Conservation (phyloP, 495 filamentous ascomycete genomes). For the Aspergillus asperescens region DNA sequence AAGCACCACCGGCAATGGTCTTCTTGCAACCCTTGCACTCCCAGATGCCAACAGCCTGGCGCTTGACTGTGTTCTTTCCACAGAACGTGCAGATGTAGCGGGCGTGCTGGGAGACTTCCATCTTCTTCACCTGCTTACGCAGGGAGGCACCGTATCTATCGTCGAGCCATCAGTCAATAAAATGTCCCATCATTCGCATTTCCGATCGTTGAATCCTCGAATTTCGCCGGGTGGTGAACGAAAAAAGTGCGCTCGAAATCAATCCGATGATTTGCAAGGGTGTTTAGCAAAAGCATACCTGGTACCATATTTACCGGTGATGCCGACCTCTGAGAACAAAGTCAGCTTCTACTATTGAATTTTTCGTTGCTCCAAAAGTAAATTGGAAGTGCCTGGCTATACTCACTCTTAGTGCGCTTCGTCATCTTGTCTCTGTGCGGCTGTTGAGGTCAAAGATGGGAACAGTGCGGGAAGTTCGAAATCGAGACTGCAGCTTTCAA, state of each 20-base stretch:
- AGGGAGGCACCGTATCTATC: slow-evolving; percentile 96
- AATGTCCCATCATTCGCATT: slow-evolving; percentile 14
- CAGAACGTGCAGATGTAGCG: slow-evolving; percentile 86
- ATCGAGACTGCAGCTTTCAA: slow-evolving; percentile 33
- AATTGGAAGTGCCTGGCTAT: not conserved
- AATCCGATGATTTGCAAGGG: slow-evolving; percentile 13
- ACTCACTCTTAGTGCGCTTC: slow-evolving; percentile 86
- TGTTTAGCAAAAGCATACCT: slow-evolving; percentile 46
- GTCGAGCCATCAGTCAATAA: slow-evolving; percentile 26
- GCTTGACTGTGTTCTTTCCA: slow-evolving; percentile 91
- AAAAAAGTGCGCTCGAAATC: slow-evolving; percentile 22
- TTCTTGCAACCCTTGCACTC: slow-evolving; percentile 89
- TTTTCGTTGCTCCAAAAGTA: not conserved
- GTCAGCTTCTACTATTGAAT: slow-evolving; percentile 31
- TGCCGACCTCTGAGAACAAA: slow-evolving; percentile 67
- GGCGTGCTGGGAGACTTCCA: slow-evolving; percentile 97
- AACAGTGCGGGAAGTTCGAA: slow-evolving; percentile 39
- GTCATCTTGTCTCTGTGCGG: slow-evolving; percentile 68
- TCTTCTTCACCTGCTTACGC: slow-evolving; percentile 99
- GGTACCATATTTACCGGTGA: slow-evolving; percentile 66
- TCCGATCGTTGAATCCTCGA: slow-evolving; percentile 7
- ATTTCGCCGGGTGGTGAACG: slow-evolving; percentile 11
- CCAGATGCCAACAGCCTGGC: slow-evolving; percentile 93
- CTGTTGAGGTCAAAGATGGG: slow-evolving; percentile 43
- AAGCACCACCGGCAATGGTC: slow-evolving; percentile 93